phyloP scores from a whole-genome alignment of 768 basidiomycete genomes.

The Lactarius vividus region DNA sequence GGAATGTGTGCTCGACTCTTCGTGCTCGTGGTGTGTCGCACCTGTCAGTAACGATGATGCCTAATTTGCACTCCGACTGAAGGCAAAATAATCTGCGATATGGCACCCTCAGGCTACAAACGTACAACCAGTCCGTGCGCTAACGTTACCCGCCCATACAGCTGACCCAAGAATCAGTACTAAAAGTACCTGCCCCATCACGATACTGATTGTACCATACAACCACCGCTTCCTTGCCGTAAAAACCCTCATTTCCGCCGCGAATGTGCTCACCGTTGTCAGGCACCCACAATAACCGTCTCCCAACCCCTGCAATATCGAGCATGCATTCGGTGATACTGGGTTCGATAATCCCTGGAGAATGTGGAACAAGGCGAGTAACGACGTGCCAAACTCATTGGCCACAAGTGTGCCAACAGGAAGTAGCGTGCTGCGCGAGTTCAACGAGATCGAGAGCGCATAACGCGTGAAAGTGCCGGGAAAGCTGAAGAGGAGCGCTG shows the following conservation, averaged over 20 bases:
- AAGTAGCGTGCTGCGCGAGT: slow-evolving; percentile 56
- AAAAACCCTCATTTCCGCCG: slow-evolving; percentile 68
- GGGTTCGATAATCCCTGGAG: slow-evolving; percentile 54
- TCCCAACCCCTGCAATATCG: slow-evolving; percentile 72
- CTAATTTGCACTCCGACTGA: slow-evolving; percentile 26
- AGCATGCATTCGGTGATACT: slow-evolving; percentile 56
- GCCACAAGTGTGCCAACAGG: slow-evolving; percentile 79
- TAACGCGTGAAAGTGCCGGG: slow-evolving; percentile 88
- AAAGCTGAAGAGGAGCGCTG: slow-evolving; percentile 85
- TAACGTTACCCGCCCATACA: slow-evolving; percentile 48
- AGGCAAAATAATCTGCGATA: not conserved
- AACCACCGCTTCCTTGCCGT: slow-evolving; percentile 54
- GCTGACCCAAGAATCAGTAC: slow-evolving; percentile 71
- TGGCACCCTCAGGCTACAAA: slow-evolving; percentile 32
- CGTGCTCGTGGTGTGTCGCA: slow-evolving; percentile 4
- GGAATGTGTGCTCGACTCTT: not conserved
- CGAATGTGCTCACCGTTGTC: slow-evolving; percentile 93
- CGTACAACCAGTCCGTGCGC: slow-evolving; percentile 50
- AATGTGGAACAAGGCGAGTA: slow-evolving; percentile 72
- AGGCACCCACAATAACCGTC: slow-evolving; percentile 97
- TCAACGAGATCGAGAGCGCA: slow-evolving; percentile 68
- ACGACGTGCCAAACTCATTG: slow-evolving; percentile 76
- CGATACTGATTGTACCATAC: slow-evolving; percentile 45
- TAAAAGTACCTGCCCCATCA: slow-evolving; percentile 64
- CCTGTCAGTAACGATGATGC: not conserved